Evolutionary conservation across 2,329 filamentous ascomycete genomes (phyloP).

Genomic region (Samsoniella hepiali): DNA sequence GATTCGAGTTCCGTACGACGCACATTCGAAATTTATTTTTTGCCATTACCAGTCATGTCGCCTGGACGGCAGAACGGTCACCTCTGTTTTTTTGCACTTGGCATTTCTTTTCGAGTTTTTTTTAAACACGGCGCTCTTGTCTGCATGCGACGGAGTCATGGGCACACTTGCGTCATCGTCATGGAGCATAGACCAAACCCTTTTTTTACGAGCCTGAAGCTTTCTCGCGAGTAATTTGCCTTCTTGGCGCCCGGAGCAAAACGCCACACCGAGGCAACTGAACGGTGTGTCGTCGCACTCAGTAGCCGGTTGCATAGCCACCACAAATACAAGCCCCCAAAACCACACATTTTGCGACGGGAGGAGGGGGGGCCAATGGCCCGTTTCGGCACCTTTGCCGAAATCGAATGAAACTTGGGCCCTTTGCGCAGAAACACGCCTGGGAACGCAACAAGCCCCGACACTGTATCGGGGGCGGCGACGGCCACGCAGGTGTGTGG

Average conservation of each 20-base stretch:
- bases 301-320: background rate
- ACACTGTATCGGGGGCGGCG: background rate
- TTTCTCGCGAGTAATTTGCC: conserved; percentile 2
- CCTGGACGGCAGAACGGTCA: too few relatives aligned
- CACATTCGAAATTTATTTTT: conserved; percentile 21
- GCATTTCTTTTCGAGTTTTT: background rate
- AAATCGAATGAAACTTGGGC: background rate
- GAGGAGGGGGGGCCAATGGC: background rate
- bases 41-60: background rate
- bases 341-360: too few relatives aligned
- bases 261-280: background rate
- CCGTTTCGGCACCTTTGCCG: conserved; percentile 2
- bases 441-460: background rate
- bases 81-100: background rate
- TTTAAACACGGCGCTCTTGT: background rate
- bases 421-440: background rate
- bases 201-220: background rate
- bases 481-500: background rate
- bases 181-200: background rate
- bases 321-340: background rate
- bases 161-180: background rate
- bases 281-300: too few relatives aligned
- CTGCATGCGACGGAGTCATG: background rate
- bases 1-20: conserved; percentile 29
- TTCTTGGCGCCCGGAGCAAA: too few relatives aligned